These are phyloP conservation scores for Pseudogymnoascus sp. DNA, from an alignment of 2,329 filamentous ascomycete species.

Conservation along the genomic window DNA sequence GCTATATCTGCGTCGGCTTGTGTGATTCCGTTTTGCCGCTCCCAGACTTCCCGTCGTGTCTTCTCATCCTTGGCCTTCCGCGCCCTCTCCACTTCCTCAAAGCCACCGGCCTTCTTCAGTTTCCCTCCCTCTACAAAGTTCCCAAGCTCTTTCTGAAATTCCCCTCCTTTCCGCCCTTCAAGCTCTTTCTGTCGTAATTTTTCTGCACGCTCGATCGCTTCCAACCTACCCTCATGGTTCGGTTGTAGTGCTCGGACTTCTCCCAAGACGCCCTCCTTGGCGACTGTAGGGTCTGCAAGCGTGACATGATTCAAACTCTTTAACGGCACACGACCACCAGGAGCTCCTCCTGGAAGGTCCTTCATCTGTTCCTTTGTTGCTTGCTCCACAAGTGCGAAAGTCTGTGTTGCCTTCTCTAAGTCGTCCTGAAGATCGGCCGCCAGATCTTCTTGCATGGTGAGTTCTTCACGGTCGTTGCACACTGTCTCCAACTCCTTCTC, in stretches of 20 bases:
- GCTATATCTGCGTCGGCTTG: constrained; percentile 10
- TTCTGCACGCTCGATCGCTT: constrained; percentile 96
- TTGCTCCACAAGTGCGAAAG: constrained; percentile 91
- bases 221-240: constrained; percentile 86
- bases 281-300: constrained; percentile 64
- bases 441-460: constrained; percentile 94
- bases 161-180: constrained; percentile 61
- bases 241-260: constrained; percentile 90
- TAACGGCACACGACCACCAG: constrained; percentile 50
- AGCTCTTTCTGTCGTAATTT: constrained; percentile 85
- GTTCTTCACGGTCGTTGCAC: constrained; percentile 88
- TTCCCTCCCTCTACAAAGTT: constrained; percentile 83
- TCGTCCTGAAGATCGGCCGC: constrained; percentile 89
- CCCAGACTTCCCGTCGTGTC: constrained; percentile 74
- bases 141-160: constrained; percentile 77
- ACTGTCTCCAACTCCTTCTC: constrained; percentile 95
- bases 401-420: constrained; percentile 87
- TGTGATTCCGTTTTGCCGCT: constrained; percentile 50
- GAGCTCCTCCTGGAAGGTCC: constrained; percentile 51
- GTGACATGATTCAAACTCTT: constrained; percentile 48
- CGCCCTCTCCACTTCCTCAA: constrained; percentile 86
- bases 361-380: constrained; percentile 98
- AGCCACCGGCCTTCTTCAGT: constrained; percentile 90
- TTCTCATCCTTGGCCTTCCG: constrained; percentile 80
- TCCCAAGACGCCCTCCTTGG: constrained; percentile 84